These are phyloP conservation scores for Xylariaceae sp. DNA, from an alignment of 2,329 filamentous ascomycete genomes.

Conservation along the genomic window DNA sequence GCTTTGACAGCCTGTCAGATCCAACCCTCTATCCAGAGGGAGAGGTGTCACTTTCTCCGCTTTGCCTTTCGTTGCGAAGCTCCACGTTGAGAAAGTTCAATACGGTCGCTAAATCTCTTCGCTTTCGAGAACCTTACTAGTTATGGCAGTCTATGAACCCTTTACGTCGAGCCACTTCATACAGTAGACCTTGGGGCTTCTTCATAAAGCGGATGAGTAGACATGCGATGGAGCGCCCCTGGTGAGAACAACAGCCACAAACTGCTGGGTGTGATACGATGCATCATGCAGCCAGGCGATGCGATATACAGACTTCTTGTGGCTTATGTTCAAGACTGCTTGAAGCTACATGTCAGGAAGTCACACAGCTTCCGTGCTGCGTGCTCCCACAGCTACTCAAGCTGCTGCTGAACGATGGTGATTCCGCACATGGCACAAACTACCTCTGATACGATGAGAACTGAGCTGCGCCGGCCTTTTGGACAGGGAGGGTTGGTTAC, in stretches of 20 bases:
- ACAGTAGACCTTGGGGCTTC: no score
- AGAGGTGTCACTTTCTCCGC: neutral
- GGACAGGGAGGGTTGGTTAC: neutral
- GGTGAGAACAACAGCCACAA: neutral
- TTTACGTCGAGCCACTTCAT: no score
- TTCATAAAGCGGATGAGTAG: no score
- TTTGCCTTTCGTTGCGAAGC: neutral
- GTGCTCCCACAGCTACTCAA: neutral
- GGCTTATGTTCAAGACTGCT: neutral
- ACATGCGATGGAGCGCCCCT: no score
- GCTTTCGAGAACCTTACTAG: no score
- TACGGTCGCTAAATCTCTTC: neutral
- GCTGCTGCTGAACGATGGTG: conserved; percentile 1
- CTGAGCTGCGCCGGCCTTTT: neutral
- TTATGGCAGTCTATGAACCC: no score
- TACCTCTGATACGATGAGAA: neutral
- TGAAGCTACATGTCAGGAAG: conserved; percentile 1
- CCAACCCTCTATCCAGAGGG: neutral
- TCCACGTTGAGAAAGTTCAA: neutral
- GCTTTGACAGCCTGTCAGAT: conserved; percentile 5
- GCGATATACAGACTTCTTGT: neutral
- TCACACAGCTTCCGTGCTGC: conserved; percentile 3
- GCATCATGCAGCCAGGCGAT: conserved; percentile 9
- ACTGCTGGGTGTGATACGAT: neutral
- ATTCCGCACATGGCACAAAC: conserved; percentile 1